Base-by-base conservation (phyloP, 805 yeast genomes). In the Barnettozyma sp. region DNA sequence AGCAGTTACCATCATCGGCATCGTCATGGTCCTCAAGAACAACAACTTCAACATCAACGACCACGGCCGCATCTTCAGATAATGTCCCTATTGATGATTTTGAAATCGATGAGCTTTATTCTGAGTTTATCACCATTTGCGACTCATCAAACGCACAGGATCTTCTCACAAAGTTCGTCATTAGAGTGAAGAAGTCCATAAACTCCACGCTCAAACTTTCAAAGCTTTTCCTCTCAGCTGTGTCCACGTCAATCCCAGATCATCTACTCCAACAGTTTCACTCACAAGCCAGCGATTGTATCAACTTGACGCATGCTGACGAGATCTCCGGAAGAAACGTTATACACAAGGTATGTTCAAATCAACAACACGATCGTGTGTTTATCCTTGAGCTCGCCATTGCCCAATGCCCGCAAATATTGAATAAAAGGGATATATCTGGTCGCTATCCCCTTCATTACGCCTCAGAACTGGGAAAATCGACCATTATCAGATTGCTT, bases 361-460 rank as follows among this genome's bases (percentile, higher is more conserved):
- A 46, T 28, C 36, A 35, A 4, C 26, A 23, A 22, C 48, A 49
- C 21, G 39, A 38, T 18, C 45, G 58, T 41, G 27, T 34, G 4
- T 53, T 53, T 26, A 45, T 53, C 9, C 37, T 53, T 1, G 41
- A 49, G 17, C 19, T 49, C n/a, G 51, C 38, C 7, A 47, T 52
- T 9, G 20, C 23, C 18, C 25, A 46, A 17, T 53, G 50, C 4
- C 42, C 45, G 2, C 38, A 59, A 11, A 44, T 46, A 15, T 34
- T 65, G 12, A 60, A 62, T 23, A 54, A 60, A 12, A 72, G 68
- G 49, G 94, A 83, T 56, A 66, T 72, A 32, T 74, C 76, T 45
- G 94, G 94, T 4, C 70, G 90, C 44, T 77, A 81, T 2, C 88
- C 97, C 16, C 61, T 92, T 13, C 97, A 90, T 58, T 86, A 87